Evolutionary conservation across 441 rosid species (phyloP).

Genomic region (Isatis lusitanica): DNA sequence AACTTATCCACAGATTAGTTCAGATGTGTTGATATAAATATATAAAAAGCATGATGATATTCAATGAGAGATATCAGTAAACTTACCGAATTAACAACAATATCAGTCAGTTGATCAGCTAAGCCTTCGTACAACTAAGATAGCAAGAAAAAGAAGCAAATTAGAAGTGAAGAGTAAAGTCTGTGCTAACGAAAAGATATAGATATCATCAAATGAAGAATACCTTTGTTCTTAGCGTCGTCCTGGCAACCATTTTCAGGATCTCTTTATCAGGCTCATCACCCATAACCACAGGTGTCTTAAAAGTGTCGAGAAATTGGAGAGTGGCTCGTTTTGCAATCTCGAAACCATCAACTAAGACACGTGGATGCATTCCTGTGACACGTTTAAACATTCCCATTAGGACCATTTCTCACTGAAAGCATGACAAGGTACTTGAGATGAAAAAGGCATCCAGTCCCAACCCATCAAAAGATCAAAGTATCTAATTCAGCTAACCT

Average conservation of each 20-base stretch:
- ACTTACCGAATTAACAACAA: slow-evolving; percentile 81
- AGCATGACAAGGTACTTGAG: background rate
- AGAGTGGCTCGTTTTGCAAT: slow-evolving; percentile 91
- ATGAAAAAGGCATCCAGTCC: background rate
- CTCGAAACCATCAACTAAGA: slow-evolving; percentile 94
- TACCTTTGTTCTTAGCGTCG: slow-evolving; percentile 88
- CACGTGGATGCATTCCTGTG: slow-evolving; percentile 95
- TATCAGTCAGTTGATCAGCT: slow-evolving; percentile 90
- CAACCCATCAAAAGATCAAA: background rate
- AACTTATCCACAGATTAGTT: background rate
- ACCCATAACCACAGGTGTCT: slow-evolving; percentile 92
- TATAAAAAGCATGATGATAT: background rate
- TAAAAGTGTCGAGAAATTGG: slow-evolving; percentile 85
- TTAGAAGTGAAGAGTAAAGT: slow-evolving; percentile 13
- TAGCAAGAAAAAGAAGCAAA: background rate
- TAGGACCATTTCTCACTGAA: background rate
- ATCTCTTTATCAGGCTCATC: slow-evolving; percentile 91
- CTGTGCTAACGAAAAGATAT: background rate
- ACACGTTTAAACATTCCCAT: background rate
- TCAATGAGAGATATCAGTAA: background rate
- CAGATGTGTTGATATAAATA: background rate
- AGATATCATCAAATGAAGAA: background rate
- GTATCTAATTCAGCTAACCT: slow-evolving; percentile 44
- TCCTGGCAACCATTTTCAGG: slow-evolving; percentile 95
- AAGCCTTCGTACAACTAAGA: slow-evolving; percentile 77